Evolutionary conservation across 2,329 filamentous ascomycete genomes (phyloP).

Genomic region (Clathrospora elynae): DNA sequence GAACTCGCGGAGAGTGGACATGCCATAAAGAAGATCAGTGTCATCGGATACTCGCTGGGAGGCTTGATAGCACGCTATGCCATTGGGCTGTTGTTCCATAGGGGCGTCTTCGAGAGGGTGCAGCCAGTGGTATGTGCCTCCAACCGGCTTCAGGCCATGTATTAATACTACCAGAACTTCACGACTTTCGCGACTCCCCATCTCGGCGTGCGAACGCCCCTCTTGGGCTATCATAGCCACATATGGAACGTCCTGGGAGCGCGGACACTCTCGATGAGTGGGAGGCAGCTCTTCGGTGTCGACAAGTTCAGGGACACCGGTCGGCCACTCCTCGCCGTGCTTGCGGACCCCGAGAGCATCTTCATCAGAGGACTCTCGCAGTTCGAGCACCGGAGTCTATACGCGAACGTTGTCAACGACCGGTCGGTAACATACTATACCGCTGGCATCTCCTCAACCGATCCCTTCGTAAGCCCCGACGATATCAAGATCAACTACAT

Average conservation of each 20-base stretch:
- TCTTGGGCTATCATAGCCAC: constrained; percentile 51
- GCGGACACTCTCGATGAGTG: constrained; percentile 79
- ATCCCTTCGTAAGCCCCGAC: constrained; percentile 74
- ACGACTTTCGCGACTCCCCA: constrained; percentile 83
- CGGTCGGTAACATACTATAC: constrained; percentile 82
- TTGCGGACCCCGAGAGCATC: constrained; percentile 82
- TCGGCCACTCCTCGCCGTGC: constrained; percentile 76
- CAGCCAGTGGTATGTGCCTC: constrained; percentile 72
- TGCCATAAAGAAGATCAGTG: constrained; percentile 78
- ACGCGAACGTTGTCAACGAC: constrained; percentile 88
- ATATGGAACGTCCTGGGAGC: constrained; percentile 79
- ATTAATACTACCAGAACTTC: constrained; percentile 69
- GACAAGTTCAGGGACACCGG: constrained; percentile 84
- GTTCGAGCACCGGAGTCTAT: constrained; percentile 78
- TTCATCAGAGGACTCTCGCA: constrained; percentile 78
- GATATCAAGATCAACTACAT: constrained; percentile 74
- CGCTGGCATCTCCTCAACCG: constrained; percentile 73
- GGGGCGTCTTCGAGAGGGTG: constrained; percentile 77
- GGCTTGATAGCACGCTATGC: constrained; percentile 86
- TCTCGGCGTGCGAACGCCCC: constrained; percentile 62
- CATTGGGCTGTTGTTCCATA: constrained; percentile 79
- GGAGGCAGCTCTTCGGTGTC: constrained; percentile 83
- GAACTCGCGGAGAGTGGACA: constrained; percentile 65
- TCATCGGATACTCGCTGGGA: constrained; percentile 88
- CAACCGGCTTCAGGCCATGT: background rate